Conservation (phyloP, 2,329 filamentous ascomycete species). For the Colletotrichum plurivorum region DNA sequence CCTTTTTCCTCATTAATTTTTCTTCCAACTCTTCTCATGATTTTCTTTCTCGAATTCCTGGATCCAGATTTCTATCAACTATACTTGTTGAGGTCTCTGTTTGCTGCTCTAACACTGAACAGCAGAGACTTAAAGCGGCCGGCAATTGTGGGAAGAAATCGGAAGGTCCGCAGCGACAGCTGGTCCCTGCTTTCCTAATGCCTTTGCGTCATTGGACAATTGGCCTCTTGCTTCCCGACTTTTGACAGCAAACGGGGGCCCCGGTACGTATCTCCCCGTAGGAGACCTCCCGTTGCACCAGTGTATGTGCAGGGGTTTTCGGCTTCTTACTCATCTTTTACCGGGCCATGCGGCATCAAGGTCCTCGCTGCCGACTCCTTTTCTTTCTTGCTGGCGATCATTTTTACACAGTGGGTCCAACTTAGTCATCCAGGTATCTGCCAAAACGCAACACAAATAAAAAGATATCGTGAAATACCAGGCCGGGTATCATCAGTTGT, state of each 20-base stretch:
- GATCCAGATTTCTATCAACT: no score
- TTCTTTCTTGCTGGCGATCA: background rate
- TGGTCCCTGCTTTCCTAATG: constrained; percentile 24
- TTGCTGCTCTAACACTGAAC: background rate
- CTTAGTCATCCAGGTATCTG: background rate
- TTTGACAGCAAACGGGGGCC: constrained; percentile 10
- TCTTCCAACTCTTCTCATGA: no score
- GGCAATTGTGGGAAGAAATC: constrained; percentile 33
- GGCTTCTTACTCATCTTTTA: constrained; percentile 29
- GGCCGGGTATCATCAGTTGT: constrained; percentile 39
- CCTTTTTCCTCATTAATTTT: no score
- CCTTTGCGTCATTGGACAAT: constrained; percentile 32
- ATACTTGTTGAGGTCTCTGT: background rate
- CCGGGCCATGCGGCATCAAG: constrained; percentile 19
- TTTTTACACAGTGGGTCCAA: background rate
- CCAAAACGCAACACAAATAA: no score
- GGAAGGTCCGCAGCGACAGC: constrained; percentile 27
- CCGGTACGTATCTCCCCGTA: constrained; percentile 14
- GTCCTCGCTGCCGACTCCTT: constrained; percentile 1
- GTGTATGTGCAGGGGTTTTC: constrained; percentile 28
- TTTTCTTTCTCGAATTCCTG: no score
- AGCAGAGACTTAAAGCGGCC: constrained; percentile 17
- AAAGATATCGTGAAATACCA: no score
- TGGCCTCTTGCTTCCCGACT: background rate
- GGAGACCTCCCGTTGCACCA: background rate